phyloP scores from a whole-genome alignment of 2,329 filamentous ascomycete genomes.

The Dactylellina leptospora region DNA sequence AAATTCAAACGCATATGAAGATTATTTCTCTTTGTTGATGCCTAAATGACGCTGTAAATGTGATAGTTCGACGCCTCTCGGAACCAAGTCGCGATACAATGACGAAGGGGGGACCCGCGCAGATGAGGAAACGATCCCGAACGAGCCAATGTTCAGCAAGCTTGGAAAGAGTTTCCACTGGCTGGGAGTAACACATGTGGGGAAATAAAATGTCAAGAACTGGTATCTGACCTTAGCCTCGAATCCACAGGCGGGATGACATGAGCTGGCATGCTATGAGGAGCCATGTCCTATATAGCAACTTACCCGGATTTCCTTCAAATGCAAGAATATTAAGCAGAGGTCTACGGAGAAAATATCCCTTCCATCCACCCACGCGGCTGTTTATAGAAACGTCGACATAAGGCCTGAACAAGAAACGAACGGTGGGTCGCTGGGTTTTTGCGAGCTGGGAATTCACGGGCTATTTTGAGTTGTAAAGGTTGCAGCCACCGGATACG shows the following conservation, averaged over 20 bases:
- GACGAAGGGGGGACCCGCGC: slow-evolving; percentile 11
- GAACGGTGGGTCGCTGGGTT: neutral
- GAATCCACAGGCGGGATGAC: slow-evolving; percentile 2
- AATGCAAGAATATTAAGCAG: slow-evolving; percentile 12
- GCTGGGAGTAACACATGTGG: slow-evolving; percentile 26
- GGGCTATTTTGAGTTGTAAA: slow-evolving; percentile 38
- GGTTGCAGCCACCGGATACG: slow-evolving; percentile 18
- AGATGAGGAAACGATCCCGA: slow-evolving; percentile 18
- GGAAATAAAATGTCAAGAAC: slow-evolving; percentile 31
- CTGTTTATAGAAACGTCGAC: neutral
- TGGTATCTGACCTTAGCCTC: slow-evolving; percentile 20
- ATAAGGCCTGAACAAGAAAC: slow-evolving; percentile 1
- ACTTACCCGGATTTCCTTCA: slow-evolving; percentile 43
- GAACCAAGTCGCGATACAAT: slow-evolving; percentile 2
- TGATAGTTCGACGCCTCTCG: slow-evolving; percentile 22
- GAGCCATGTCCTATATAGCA: slow-evolving; percentile 44
- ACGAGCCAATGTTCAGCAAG: slow-evolving; percentile 6
- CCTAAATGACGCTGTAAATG: slow-evolving; percentile 26
- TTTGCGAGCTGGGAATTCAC: slow-evolving; percentile 7
- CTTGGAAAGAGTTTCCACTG: too few species aligned
- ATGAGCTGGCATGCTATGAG: slow-evolving; percentile 33
- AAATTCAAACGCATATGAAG: slow-evolving; percentile 24
- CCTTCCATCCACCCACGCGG: slow-evolving; percentile 30
- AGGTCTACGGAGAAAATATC: slow-evolving; percentile 42
- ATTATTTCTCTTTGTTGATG: slow-evolving; percentile 11